Percentiles rank a stretch among this genome's conserved stretches.
Evolutionary conservation across 2,329 filamentous ascomycete genomes (phyloP).

Genomic region (Penicillium griseofulvum): DNA sequence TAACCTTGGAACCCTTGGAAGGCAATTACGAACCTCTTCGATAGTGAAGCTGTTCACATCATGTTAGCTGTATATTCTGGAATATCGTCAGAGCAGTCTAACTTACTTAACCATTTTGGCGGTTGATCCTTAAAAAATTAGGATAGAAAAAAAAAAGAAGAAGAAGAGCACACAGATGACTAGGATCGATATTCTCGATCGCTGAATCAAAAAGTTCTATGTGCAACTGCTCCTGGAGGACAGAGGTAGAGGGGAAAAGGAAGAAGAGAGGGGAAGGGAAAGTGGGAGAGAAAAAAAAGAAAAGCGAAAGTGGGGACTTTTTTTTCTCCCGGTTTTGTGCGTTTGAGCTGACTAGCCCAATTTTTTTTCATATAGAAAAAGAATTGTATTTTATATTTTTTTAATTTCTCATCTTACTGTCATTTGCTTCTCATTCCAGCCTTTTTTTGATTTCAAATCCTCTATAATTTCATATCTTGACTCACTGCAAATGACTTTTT

Average conservation of each 20-base stretch:
- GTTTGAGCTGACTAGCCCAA: constrained; percentile 12
- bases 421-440: background rate
- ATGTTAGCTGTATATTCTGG: background rate
- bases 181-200: constrained; percentile 48
- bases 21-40: constrained; percentile 65
- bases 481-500: background rate
- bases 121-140: constrained; percentile 53
- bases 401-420: background rate
- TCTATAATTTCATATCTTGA: background rate
- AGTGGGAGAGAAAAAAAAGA: constrained; percentile 29
- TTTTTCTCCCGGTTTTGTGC: constrained; percentile 25
- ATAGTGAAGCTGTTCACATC: constrained; percentile 78
- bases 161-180: constrained; percentile 40
- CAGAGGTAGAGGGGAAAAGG: constrained; percentile 29
- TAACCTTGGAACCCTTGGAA: background rate
- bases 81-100: background rate
- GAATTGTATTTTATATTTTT: background rate
- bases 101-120: constrained; percentile 99
- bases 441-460: constrained; percentile 9
- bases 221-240: constrained; percentile 39
- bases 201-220: constrained; percentile 38
- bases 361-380: background rate
- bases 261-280: constrained; percentile 31
- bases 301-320: constrained; percentile 29
- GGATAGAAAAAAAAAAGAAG: constrained; percentile 32